A percentile compares a stretch with the other conserved stretches of the same genome.
phyloP scores from a whole-genome alignment of 176 grass and related monocot species.

The Aechmea fasciata region DNA sequence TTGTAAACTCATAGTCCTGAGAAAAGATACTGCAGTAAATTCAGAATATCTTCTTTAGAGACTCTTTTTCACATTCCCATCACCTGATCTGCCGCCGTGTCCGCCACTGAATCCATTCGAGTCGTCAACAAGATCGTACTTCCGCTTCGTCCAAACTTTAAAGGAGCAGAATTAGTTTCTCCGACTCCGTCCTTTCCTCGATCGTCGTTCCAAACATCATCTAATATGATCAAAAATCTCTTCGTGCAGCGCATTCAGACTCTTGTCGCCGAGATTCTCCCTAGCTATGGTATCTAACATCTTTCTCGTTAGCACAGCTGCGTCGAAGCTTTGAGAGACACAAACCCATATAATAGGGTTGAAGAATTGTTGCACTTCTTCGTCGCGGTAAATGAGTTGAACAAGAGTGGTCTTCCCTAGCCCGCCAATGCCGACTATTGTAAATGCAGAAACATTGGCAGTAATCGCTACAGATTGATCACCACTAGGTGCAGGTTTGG shows the following conservation, averaged over 20 bases:
- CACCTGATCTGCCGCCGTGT: not conserved
- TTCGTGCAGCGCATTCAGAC: not conserved
- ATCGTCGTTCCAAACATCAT: conserved; percentile 22
- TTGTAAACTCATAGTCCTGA: not conserved
- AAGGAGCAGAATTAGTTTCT: conserved; percentile 8
- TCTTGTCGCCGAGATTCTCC: not conserved
- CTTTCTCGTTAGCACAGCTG: not conserved
- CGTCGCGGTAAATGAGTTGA: conserved; percentile 8
- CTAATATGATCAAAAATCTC: conserved; percentile 5
- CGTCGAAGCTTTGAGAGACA: conserved; percentile 12
- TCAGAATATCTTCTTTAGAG: not conserved
- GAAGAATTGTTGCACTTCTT: conserved; percentile 7
- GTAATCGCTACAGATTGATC: not conserved
- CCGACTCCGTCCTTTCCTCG: not conserved
- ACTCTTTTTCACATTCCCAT: not conserved
- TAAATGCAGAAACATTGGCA: not conserved
- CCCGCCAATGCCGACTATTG: conserved; percentile 14
- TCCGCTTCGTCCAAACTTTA: not conserved
- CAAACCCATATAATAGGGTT: conserved; percentile 13
- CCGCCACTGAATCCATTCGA: conserved; percentile 2
- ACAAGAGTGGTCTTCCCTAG: conserved; percentile 23
- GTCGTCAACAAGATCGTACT: conserved; percentile 19
- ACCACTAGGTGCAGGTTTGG: not conserved
- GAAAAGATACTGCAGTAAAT: conserved; percentile 23
- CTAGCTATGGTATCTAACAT: not conserved